Evolutionary conservation across 163 green algal species (phyloP).

Genomic region (Coccomyxa subellipsoidea): DNA sequence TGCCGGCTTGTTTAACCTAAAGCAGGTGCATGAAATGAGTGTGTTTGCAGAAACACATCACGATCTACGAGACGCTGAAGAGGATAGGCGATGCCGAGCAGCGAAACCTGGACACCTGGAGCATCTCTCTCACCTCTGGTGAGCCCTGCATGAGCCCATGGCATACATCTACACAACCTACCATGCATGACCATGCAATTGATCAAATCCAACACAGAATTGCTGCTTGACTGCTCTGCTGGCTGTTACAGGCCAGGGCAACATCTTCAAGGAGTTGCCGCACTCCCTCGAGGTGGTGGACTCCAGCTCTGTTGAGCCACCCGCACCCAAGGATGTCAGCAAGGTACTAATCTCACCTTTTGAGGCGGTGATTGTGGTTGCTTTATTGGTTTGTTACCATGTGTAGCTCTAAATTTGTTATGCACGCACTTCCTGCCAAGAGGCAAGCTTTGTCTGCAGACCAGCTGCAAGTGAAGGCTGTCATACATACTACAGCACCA

Average conservation of each 20-base stretch:
- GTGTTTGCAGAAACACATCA: slow-evolving; percentile 30
- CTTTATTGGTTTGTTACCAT: too few relatives aligned
- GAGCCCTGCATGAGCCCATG: slow-evolving; percentile 11
- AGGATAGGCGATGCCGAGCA: slow-evolving; percentile 43
- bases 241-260: slow-evolving; percentile 16
- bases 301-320: neutral
- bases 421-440: too few relatives aligned
- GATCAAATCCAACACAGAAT: neutral
- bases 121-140: slow-evolving; percentile 35
- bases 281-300: slow-evolving; percentile 35
- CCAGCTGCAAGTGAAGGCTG: too few relatives aligned
- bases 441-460: too few relatives aligned
- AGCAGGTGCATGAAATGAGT: neutral
- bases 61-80: slow-evolving; percentile 55
- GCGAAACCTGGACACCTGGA: slow-evolving; percentile 55
- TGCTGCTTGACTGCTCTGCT: neutral
- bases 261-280: slow-evolving; percentile 42
- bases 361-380: too few relatives aligned
- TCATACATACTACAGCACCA: too few relatives aligned
- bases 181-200: neutral
- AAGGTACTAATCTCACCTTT: too few relatives aligned
- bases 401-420: too few relatives aligned
- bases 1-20: too few relatives aligned
- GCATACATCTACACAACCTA: too few relatives aligned
- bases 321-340: neutral